Conservation (phyloP, 139 green algal genomes). For the Gonium pectorale region DNA sequence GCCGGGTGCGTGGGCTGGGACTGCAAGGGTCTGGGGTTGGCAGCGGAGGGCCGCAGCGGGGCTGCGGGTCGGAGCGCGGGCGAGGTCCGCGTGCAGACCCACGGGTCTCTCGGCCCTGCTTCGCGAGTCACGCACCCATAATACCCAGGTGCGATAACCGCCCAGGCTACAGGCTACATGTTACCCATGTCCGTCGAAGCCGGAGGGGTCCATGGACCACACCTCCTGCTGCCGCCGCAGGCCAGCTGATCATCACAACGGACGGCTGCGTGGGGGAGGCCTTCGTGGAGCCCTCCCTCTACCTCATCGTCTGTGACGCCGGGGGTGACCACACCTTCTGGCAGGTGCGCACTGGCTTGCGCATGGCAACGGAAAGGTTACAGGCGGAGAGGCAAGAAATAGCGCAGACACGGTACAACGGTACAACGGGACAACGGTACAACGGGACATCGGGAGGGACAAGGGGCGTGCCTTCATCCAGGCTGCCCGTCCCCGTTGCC, state of each 20-base stretch:
- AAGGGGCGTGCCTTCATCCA: too few species aligned
- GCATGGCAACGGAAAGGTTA: too few species aligned
- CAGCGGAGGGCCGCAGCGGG: neutral
- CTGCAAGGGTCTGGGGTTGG: neutral
- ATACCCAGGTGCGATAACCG: neutral
- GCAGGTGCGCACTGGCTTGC: conserved; percentile 53
- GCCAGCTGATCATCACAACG: neutral
- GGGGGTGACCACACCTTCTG: conserved; percentile 60
- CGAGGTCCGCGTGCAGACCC: too few species aligned
- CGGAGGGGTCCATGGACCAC: neutral
- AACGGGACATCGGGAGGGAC: too few species aligned
- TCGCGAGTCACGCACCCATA: too few species aligned
- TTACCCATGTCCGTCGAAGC: neutral
- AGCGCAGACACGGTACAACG: too few species aligned
- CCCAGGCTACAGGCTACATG: neutral
- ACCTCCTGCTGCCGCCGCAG: neutral
- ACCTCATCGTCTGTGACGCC: conserved; percentile 47
- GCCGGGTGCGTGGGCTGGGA: conserved; percentile 15
- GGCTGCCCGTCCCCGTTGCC: too few species aligned
- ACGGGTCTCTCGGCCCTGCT: too few species aligned
- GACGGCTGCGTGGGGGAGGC: neutral
- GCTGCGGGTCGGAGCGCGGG: too few species aligned
- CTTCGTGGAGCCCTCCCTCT: neutral
- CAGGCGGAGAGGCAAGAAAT: too few species aligned
- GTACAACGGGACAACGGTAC: too few species aligned